Evolutionary conservation across 805 yeast genomes (phyloP).

Genomic region (Pichia gijzeniarum): DNA sequence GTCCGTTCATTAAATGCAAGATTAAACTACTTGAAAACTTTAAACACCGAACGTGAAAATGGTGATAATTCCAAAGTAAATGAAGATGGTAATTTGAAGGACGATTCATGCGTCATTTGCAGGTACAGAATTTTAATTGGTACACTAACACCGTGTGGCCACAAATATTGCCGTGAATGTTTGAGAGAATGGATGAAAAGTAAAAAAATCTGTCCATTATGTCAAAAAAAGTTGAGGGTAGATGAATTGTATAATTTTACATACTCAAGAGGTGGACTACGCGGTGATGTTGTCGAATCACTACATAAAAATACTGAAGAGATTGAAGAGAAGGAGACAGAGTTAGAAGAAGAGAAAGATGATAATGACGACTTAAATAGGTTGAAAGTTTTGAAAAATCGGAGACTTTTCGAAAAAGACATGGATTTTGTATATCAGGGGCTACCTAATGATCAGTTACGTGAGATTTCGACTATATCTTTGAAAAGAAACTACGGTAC

Average conservation of each 20-base stretch:
- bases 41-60: slow-evolving; percentile 21
- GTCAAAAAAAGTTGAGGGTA: slow-evolving; percentile 48
- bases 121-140: slow-evolving; percentile 65
- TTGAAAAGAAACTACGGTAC: slow-evolving; percentile 63
- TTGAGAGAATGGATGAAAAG: slow-evolving; percentile 59
- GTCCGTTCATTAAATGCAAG: slow-evolving; percentile 31
- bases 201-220: slow-evolving; percentile 68
- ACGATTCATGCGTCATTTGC: slow-evolving; percentile 70
- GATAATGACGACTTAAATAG: slow-evolving; percentile 10
- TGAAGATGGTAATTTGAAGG: slow-evolving; percentile 26
- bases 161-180: slow-evolving; percentile 81
- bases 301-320: slow-evolving; percentile 5
- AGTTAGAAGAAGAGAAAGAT: slow-evolving; percentile 2
- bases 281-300: slow-evolving; percentile 37
- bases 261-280: slow-evolving; percentile 45
- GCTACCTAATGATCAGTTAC: slow-evolving; percentile 35
- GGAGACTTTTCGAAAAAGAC: slow-evolving; percentile 24
- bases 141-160: slow-evolving; percentile 85
- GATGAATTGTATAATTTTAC: slow-evolving; percentile 66
- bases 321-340: background rate
- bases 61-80: slow-evolving; percentile 22
- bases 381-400: slow-evolving; percentile 22
- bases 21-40: slow-evolving; percentile 42
- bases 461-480: slow-evolving; percentile 39
- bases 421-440: slow-evolving; percentile 41